phyloP scores from a whole-genome alignment of 2,329 filamentous ascomycete species.

The Ascocoryne sarcoides region DNA sequence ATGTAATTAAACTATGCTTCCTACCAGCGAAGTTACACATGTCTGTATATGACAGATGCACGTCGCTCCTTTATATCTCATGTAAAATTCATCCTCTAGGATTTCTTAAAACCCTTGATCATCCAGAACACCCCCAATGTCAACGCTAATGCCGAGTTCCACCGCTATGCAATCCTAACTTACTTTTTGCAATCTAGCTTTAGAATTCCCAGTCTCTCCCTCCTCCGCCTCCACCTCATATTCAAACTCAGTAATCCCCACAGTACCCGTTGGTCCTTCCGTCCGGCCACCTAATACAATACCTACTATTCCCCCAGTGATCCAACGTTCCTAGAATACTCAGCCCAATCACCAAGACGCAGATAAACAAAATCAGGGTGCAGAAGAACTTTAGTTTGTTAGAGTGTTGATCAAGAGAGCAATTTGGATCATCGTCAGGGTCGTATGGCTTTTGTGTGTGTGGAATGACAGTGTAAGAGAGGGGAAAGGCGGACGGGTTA shows the following conservation, averaged over 20 bases:
- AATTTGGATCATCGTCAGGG: too few relatives aligned
- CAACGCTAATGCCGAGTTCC: background rate
- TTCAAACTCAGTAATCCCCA: background rate
- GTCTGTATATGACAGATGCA: too few relatives aligned
- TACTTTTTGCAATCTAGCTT: background rate
- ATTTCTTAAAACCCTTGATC: background rate
- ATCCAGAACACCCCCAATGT: background rate
- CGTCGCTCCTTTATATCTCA: background rate
- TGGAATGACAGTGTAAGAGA: background rate
- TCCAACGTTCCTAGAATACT: background rate
- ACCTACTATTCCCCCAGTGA: background rate
- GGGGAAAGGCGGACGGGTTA: background rate
- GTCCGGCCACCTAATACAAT: background rate
- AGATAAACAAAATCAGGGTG: background rate
- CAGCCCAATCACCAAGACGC: background rate
- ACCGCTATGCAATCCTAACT: background rate
- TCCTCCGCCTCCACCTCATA: too few relatives aligned
- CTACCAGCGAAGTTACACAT: too few relatives aligned
- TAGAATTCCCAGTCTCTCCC: background rate
- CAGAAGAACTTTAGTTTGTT: background rate
- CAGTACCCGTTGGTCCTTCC: background rate
- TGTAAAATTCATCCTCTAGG: background rate
- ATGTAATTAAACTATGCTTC: background rate
- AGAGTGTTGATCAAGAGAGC: background rate
- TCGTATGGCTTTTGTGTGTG: background rate